These are phyloP conservation scores for Emergomyces orientalis DNA, from an alignment of 2,329 filamentous ascomycete species.

Conservation along the genomic window DNA sequence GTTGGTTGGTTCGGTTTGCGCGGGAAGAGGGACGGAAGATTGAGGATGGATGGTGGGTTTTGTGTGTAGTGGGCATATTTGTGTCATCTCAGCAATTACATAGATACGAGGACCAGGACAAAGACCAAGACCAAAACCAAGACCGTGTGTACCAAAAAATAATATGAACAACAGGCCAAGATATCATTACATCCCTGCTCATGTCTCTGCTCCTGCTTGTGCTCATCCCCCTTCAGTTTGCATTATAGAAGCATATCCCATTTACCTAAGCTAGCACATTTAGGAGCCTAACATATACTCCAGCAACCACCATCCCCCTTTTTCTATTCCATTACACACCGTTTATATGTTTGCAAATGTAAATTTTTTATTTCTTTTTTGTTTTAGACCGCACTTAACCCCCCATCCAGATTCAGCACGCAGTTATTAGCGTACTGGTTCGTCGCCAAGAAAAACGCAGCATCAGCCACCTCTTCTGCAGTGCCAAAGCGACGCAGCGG, in stretches of 20 bases:
- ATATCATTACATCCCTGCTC: not conserved
- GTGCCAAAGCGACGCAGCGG: conserved; percentile 59
- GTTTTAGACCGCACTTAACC: conserved; percentile 52
- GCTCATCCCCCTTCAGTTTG: not conserved
- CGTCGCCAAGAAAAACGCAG: conserved; percentile 63
- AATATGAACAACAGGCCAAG: no score
- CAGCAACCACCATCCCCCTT: no score
- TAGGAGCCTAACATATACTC: no score
- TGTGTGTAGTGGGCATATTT: not conserved
- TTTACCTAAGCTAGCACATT: no score
- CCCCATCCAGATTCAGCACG: conserved; percentile 75
- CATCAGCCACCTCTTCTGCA: conserved; percentile 67
- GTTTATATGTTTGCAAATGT: not conserved
- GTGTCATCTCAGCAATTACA: not conserved
- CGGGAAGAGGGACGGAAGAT: not conserved
- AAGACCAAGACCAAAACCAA: no score
- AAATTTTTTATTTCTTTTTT: no score
- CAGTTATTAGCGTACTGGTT: conserved; percentile 84
- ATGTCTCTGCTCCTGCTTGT: not conserved
- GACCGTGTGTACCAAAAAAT: no score
- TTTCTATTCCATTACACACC: not conserved
- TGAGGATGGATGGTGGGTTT: not conserved
- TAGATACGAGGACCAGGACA: not conserved
- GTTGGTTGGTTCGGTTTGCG: not conserved
- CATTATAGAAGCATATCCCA: no score